Evolutionary conservation across 2,329 filamentous ascomycete genomes (phyloP), one percentile per base, ranked within the genome.

Genomic region (Graphiopsis chlorocephala): DNA sequence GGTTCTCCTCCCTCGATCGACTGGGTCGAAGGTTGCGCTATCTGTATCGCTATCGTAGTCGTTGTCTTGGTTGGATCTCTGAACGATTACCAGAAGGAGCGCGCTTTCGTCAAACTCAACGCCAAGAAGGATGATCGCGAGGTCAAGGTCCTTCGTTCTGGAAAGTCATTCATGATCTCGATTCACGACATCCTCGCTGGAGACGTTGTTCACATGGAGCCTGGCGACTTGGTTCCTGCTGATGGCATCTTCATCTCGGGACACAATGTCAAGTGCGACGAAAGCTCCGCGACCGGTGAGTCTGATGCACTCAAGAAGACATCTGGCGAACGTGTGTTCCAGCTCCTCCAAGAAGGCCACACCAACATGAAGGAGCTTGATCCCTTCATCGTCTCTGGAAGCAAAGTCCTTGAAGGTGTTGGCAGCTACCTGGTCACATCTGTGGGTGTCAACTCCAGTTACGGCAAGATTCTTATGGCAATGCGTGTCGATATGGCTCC

Each of bases 331-430:
- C 88, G 90, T 25, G 90, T 91, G 20, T 88, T 84, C 73, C 83
- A 82, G 35, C 83, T 86, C 2, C 88, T 90, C 67, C 84, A 88
- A 67, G 86, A 85, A 56, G 81, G 86, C 65, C 82, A 88, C 60
- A 82, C 81, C 26, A 38, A 64, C 14, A 77, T 89, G 35, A 83
- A 83, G 79, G 92, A 92, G 71, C 79, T 90, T 66, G 91, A 93
- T 70, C 91, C 91, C 0, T 94, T 94, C 76, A 92, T 97, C 71
- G 91, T 96, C 70, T 97, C 93, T 29, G 93, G 91, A 55, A 89
- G 89, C 4, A 92, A 91, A 69, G 87, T 94, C 12, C 87, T 87
- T 0, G 89, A 92, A 71, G 91, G 91, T 64, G 83, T 92, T 8
- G 91, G 91, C 12, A 87, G 85, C 4, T 93, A 92, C 76, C 75